Base-by-base conservation (phyloP, 805 yeast genomes). In the Kodamaea neixiangensis region DNA sequence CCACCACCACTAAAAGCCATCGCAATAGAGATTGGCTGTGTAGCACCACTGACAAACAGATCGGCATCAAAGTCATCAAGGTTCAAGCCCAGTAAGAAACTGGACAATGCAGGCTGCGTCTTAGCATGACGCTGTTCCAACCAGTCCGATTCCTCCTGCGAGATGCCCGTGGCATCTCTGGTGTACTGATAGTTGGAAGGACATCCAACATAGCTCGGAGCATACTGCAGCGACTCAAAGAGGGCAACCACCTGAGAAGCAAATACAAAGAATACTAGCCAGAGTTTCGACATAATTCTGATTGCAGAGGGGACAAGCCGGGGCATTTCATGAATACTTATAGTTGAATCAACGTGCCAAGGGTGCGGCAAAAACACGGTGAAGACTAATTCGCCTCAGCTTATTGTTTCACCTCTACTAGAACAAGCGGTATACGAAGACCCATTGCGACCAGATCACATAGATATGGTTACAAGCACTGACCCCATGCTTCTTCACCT, bases 1-100 rank as follows among this genome's bases (percentile, higher is more conserved):
- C 76, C 73, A 21, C 77, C 77, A 2, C 76, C 77, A 17, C 68
- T 58, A 49, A 72, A 64, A 3, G 76, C 70, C n/a, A 72, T 41
- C 5, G 68, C 77, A 13, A 72, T 65, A 10, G 49, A 61, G 4
- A 61, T 58, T 2, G 67, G 56, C 25, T 37, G 31, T 15, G 42
- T 5, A 6, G 54, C 49, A 7, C 29, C 37, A 20, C 22, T 14
- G 20, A 55, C 43, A 25, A 53, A 55, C 25, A n/a, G 4, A 10
- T 39, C 51, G 11, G 50, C 58, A 38, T 55, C 53, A 19, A 55
- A 55, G 49, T 53, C 53, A 7, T 44, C 33, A 20, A 55, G 34
- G 21, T 39, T 45, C 19, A 50, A 34, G 3, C 47, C 33, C 19
- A 15, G 29, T 21, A 55, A 42, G 47, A 44, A 53, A 5, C 38